Evolutionary conservation across 2,329 filamentous ascomycete genomes (phyloP).

Genomic region (Verticillium alfalfae): DNA sequence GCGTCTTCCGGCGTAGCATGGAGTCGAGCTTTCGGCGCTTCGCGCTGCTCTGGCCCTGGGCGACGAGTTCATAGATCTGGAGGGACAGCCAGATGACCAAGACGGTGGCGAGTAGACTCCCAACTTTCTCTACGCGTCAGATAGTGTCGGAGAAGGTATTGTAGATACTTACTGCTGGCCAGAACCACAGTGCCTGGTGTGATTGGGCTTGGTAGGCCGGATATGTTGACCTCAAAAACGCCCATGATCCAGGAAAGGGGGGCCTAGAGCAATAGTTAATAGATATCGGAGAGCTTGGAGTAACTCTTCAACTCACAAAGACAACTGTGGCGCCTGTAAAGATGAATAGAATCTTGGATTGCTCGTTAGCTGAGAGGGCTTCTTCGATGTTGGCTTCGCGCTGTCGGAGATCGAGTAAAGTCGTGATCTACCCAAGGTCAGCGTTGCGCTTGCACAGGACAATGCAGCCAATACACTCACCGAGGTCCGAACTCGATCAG

Average conservation of each 20-base stretch:
- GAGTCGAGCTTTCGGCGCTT: not conserved
- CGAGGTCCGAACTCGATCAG: constrained; percentile 9
- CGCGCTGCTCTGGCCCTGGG: not conserved
- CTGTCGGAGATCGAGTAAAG: constrained; percentile 9
- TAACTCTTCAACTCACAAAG: constrained; percentile 1
- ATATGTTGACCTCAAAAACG: constrained; percentile 8
- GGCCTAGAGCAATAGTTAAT: not conserved
- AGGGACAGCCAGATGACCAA: constrained; percentile 9
- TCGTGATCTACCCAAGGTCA: constrained; percentile 10
- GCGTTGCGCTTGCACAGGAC: too few relatives aligned
- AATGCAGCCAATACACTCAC: not conserved
- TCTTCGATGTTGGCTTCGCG: constrained; percentile 13
- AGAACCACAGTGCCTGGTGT: constrained; percentile 2
- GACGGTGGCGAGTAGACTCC: constrained; percentile 8
- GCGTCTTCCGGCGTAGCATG: not conserved
- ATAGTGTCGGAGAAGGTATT: not conserved
- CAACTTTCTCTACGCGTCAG: not conserved
- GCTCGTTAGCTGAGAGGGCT: constrained; percentile 12
- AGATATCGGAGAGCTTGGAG: not conserved
- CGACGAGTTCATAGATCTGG: constrained; percentile 8
- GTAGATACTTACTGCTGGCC: constrained; percentile 4
- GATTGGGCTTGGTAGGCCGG: constrained; percentile 1
- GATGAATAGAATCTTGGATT: constrained; percentile 14
- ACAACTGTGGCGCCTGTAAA: constrained; percentile 10
- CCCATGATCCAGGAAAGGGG: constrained; percentile 10